These are phyloP conservation scores for Rhizoclosmatium globosum DNA, from an alignment of 192 early-diverging fungal species.

Conservation along the genomic window DNA sequence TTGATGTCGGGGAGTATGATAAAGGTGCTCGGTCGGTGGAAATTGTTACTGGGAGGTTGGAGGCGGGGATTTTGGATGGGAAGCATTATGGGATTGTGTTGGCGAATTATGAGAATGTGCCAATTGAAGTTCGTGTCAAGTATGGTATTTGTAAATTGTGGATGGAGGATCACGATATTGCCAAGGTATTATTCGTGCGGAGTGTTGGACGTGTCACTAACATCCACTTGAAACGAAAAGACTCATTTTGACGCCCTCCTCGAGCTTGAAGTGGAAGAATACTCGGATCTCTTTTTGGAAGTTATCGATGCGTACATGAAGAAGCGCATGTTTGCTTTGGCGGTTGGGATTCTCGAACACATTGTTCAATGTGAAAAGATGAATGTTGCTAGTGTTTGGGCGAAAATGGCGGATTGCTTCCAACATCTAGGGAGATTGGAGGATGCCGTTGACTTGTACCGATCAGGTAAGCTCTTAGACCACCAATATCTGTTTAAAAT, in stretches of 20 bases:
- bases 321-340: constrained; percentile 66
- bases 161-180: constrained; percentile 73
- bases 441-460: constrained; percentile 60
- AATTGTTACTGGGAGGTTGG: constrained; percentile 65
- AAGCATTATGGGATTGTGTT: constrained; percentile 3
- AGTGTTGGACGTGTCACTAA: not conserved
- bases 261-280: constrained; percentile 55
- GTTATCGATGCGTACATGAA: constrained; percentile 78
- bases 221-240: constrained; percentile 40
- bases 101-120: constrained; percentile 55
- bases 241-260: constrained; percentile 72
- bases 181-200: constrained; percentile 54
- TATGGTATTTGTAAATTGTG: constrained; percentile 82
- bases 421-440: constrained; percentile 63
- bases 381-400: constrained; percentile 56
- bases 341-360: constrained; percentile 58
- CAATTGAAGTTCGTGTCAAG: constrained; percentile 88
- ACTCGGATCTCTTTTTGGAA: constrained; percentile 76
- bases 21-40: constrained; percentile 76
- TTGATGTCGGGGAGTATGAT: constrained; percentile 82
- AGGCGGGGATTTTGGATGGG: constrained; percentile 1
- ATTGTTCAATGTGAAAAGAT: constrained; percentile 44
- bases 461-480: constrained; percentile 41
- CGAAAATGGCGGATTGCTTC: constrained; percentile 66
- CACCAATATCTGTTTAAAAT: not conserved